These are phyloP conservation scores for Globisporangium nunn DNA, from an alignment of 352 stramenopile genomes.

Conservation along the genomic window DNA sequence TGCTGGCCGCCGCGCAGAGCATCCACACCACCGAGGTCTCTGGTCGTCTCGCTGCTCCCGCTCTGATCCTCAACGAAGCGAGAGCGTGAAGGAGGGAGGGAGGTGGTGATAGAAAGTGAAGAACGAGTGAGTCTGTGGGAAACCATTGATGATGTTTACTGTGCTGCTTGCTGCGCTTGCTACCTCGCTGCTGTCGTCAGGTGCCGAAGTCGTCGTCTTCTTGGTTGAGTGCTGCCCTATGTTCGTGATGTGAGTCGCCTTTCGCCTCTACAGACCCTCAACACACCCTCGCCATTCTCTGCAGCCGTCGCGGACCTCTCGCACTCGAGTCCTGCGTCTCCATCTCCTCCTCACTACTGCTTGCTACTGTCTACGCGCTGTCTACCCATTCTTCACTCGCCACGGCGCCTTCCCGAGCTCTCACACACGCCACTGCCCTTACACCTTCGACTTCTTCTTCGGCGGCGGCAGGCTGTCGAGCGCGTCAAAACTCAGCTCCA, in stretches of 20 bases:
- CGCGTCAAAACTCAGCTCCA: slow-evolving; percentile 79
- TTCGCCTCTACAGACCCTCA: too few relatives aligned
- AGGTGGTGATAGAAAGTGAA: background rate
- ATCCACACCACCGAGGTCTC: slow-evolving; percentile 10
- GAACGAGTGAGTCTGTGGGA: background rate
- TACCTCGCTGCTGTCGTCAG: background rate
- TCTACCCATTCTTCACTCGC: background rate
- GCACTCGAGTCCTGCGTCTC: too few relatives aligned
- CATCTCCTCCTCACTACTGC: too few relatives aligned
- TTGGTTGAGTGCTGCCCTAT: too few relatives aligned
- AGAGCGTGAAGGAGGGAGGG: background rate
- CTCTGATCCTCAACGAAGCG: slow-evolving; percentile 3
- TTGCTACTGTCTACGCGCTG: background rate
- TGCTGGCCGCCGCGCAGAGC: slow-evolving; percentile 15
- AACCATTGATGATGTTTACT: background rate
- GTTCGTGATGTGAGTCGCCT: too few relatives aligned
- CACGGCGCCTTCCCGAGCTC: background rate
- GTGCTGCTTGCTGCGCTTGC: background rate
- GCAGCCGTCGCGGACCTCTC: too few relatives aligned
- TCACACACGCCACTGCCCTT: background rate
- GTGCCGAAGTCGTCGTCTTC: background rate
- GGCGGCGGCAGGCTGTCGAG: slow-evolving; percentile 70
- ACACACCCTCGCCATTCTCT: too few relatives aligned
- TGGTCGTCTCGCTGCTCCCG: background rate
- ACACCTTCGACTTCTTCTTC: slow-evolving; percentile 85